Conservation (phyloP, 805 yeast genomes). For the Teunomyces aglyptinius region DNA sequence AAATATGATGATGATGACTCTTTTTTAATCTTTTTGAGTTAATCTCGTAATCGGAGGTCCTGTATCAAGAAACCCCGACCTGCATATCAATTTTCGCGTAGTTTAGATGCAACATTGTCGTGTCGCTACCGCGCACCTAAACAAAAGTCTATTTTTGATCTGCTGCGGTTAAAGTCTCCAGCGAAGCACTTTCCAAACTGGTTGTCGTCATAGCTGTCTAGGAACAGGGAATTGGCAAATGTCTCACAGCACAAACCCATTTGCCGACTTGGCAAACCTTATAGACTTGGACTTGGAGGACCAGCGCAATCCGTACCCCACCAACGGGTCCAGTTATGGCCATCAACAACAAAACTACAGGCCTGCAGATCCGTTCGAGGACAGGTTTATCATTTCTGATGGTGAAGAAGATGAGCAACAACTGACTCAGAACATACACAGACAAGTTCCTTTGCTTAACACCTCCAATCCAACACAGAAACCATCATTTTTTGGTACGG, state of each 20-base stretch:
- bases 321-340: not conserved
- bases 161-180: conserved; percentile 1
- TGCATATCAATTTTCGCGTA: not conserved
- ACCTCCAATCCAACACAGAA: conserved; percentile 20
- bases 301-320: conserved; percentile 2
- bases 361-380: conserved; percentile 30
- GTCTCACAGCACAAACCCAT: conserved; percentile 5
- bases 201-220: not conserved
- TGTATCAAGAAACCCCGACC: not conserved
- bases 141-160: not conserved
- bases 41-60: too few relatives aligned
- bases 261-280: conserved; percentile 23
- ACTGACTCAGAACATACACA: conserved; percentile 5
- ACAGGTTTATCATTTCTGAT: conserved; percentile 34
- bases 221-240: conserved; percentile 1
- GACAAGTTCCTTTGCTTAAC: conserved; percentile 28
- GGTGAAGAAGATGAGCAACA: conserved; percentile 26
- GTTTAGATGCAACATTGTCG: not conserved
- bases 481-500: conserved; percentile 23
- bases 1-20: not conserved
- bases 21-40: not conserved
- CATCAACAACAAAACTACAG: conserved; percentile 4
- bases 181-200: not conserved
- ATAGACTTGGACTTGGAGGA: conserved; percentile 26
- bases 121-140: not conserved